Evolutionary conservation across 306 rosid species (phyloP), one percentile per base, ranked within the genome.

Genomic region (Quercus cerris): DNA sequence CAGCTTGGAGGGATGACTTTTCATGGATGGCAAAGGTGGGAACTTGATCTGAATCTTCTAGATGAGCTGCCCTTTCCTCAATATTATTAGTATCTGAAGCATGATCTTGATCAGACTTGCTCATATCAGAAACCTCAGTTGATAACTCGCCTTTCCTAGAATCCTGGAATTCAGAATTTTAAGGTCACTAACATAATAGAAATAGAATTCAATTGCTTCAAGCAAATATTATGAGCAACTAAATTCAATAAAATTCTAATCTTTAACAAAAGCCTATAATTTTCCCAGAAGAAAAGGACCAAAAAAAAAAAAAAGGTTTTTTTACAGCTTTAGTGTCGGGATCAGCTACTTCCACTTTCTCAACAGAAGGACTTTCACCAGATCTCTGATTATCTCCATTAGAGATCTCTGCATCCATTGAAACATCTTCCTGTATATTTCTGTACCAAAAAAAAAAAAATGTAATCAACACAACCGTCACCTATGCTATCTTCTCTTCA

Each of bases 1-100:
- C 86, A 83, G 86, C 86, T 81, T 78, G 88, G 28, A 81, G 86
- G 85, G 89, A 69, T 79, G 89, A 81, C 75, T 84, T 91, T 72
- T 89, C 93, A 46, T 71, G 92, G 73, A 93, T 84, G 73, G 97
- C 76, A 85, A 96, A 86, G 57, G 98, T 88, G 66, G 89, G 94
- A 91, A 88, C 98, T 79, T 89, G 91, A 86, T 89, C 97, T 25
- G 86, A 78, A 78, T 87, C 94, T 78, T 88, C 90, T 15, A 41
- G 63, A 63, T 63, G 79, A 76, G 89, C 92, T 66, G 38, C 69
- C 75, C 77, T 83, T 61, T 87, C 86, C 25, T 85, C 86, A 59
- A 72, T 79, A 77, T 75, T 78, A 86, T 84, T 86, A 73, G 87
- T 81, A 82, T 83, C 90, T 52, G 91, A 85, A 81, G 88, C 87